These are phyloP conservation scores for Prunus mira DNA, from an alignment of 306 rosid genomes.

Conservation along the genomic window DNA sequence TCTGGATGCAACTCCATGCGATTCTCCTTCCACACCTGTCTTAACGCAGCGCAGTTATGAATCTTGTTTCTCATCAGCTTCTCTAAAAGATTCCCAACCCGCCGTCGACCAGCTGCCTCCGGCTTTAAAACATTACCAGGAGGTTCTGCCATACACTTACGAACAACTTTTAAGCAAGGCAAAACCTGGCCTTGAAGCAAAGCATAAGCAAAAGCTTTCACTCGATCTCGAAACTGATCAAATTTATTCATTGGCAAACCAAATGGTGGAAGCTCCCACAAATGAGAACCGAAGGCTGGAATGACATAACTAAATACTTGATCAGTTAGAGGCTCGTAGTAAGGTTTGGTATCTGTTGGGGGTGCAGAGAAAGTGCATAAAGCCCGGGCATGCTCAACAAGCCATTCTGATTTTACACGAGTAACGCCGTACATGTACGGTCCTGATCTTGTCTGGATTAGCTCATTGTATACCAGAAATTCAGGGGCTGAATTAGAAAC, in stretches of 20 bases:
- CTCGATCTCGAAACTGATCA: conserved; percentile 20
- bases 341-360: conserved; percentile 57
- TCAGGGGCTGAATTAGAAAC: conserved; percentile 66
- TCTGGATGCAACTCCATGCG: conserved; percentile 60
- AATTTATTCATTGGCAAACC: conserved; percentile 37
- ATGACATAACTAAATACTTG: conserved; percentile 54
- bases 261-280: conserved; percentile 77
- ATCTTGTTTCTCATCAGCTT: conserved; percentile 46
- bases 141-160: conserved; percentile 64
- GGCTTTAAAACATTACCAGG: conserved; percentile 69
- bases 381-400: conserved; percentile 68
- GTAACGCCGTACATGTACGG: conserved; percentile 93
- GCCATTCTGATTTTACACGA: conserved; percentile 73
- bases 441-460: conserved; percentile 52
- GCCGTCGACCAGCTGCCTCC: conserved; percentile 67
- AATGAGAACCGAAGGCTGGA: conserved; percentile 71
- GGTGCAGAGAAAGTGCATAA: conserved; percentile 66
- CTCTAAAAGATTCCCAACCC: conserved; percentile 67
- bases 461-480: conserved; percentile 80
- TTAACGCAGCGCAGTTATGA: conserved; percentile 48
- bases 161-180: conserved; percentile 55
- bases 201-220: conserved; percentile 63
- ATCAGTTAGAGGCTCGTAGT: conserved; percentile 61
- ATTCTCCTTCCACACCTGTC: conserved; percentile 69
- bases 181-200: conserved; percentile 88